Evolutionary conservation across 1,284 basidiomycete species (phyloP).

Genomic region (Ceraceosorus bombacis): DNA sequence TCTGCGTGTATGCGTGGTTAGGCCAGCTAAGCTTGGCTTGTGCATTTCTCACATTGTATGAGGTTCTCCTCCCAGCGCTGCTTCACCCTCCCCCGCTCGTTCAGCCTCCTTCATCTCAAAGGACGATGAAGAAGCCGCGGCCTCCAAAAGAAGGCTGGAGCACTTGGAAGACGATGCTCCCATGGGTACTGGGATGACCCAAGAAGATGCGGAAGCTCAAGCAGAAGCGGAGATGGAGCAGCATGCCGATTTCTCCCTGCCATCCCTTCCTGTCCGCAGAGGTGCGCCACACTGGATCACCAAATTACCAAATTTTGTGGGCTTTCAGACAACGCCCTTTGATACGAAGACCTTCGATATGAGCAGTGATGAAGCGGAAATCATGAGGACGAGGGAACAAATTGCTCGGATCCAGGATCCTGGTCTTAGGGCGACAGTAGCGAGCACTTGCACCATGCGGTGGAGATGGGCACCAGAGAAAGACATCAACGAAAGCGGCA

Average conservation of each 20-base stretch:
- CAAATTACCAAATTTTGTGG: slow-evolving; percentile 43
- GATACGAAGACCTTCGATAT: slow-evolving; percentile 33
- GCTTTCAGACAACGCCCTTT: slow-evolving; percentile 33
- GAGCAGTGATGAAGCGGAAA: slow-evolving; percentile 10
- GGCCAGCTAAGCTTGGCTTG: not conserved
- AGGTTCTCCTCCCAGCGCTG: slow-evolving; percentile 2
- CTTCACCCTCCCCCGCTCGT: not conserved
- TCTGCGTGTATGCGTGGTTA: not conserved
- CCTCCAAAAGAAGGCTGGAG: not conserved
- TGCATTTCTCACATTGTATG: not conserved
- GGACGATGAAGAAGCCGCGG: not conserved
- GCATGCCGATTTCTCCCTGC: slow-evolving; percentile 4
- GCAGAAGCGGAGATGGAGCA: slow-evolving; percentile 4
- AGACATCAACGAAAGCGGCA: no score
- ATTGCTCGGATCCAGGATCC: slow-evolving; percentile 53
- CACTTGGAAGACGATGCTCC: slow-evolving; percentile 5
- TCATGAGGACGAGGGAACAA: slow-evolving; percentile 41
- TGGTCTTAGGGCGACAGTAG: slow-evolving; percentile 51
- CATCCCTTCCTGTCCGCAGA: slow-evolving; percentile 6
- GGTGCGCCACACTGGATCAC: slow-evolving; percentile 30
- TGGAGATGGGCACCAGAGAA: no score
- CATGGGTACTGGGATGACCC: slow-evolving; percentile 3
- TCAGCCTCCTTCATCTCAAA: not conserved
- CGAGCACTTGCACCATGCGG: slow-evolving; percentile 79
- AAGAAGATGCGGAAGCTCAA: not conserved